Conservation (phyloP, 2,329 filamentous ascomycete species). For the Hymenoscyphus scutula region DNA sequence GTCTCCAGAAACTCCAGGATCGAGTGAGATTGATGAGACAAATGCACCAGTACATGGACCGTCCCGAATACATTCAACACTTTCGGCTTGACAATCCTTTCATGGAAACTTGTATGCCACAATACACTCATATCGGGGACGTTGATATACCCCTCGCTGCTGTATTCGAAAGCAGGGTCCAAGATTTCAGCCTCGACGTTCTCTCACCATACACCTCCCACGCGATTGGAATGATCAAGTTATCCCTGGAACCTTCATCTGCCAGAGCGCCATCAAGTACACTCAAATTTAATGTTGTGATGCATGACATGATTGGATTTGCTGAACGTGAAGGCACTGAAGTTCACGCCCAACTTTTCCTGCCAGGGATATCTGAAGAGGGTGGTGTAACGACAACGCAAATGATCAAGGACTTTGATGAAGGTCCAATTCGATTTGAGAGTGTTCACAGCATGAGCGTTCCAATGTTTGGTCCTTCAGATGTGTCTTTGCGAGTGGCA, state of each 20-base stretch:
- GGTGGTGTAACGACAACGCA: slow-evolving; percentile 92
- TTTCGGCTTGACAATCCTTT: slow-evolving; percentile 93
- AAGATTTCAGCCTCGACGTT: slow-evolving; percentile 90
- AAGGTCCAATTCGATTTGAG: slow-evolving; percentile 88
- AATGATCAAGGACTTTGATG: slow-evolving; percentile 91
- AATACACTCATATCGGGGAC: slow-evolving; percentile 90
- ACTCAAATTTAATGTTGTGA: slow-evolving; percentile 96
- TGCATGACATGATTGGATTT: slow-evolving; percentile 94
- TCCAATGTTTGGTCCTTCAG: slow-evolving; percentile 71
- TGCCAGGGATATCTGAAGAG: slow-evolving; percentile 85
- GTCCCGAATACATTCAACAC: slow-evolving; percentile 91
- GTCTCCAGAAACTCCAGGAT: slow-evolving; percentile 84
- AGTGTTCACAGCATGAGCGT: slow-evolving; percentile 98
- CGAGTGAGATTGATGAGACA: slow-evolving; percentile 91
- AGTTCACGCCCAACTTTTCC: slow-evolving; percentile 94
- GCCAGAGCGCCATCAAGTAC: slow-evolving; percentile 89
- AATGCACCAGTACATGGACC: slow-evolving; percentile 93
- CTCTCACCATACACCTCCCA: slow-evolving; percentile 89
- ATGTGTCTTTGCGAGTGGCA: slow-evolving; percentile 76
- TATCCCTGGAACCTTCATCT: slow-evolving; percentile 90
- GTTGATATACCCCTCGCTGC: slow-evolving; percentile 88
- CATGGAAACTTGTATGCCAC: slow-evolving; percentile 83
- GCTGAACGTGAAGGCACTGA: slow-evolving; percentile 93
- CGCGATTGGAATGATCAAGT: slow-evolving; percentile 83
- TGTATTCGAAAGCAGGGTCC: slow-evolving; percentile 90